Conservation (phyloP, 2,329 filamentous ascomycete species). For the Ascochyta pisi region DNA sequence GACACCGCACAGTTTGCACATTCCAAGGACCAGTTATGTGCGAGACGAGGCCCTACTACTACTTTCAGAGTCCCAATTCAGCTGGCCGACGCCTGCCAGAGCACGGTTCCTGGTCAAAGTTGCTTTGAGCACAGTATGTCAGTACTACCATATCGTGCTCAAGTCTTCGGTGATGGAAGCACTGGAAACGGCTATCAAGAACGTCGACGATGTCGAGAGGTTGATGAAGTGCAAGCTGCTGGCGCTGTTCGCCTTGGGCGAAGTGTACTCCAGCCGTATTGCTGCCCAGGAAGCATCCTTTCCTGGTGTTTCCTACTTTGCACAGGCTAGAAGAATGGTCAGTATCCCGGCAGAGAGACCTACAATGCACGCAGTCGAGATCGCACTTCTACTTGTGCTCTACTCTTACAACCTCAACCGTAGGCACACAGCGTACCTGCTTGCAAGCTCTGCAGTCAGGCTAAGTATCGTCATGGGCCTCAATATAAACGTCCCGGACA, state of each 20-base stretch:
- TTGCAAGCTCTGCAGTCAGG: conserved; percentile 56
- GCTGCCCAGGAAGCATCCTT: conserved; percentile 45
- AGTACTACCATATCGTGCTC: conserved; percentile 54
- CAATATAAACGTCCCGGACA: conserved; percentile 50
- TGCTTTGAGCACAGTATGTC: conserved; percentile 51
- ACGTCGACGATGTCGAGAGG: conserved; percentile 43
- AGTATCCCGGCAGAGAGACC: conserved; percentile 54
- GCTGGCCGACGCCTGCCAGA: conserved; percentile 51
- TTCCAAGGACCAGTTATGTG: conserved; percentile 45
- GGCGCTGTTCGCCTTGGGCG: conserved; percentile 56
- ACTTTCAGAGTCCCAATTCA: conserved; percentile 44
- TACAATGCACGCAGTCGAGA: conserved; percentile 54
- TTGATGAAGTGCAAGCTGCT: conserved; percentile 52
- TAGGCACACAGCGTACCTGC: conserved; percentile 53
- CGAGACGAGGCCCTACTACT: conserved; percentile 42
- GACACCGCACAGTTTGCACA: conserved; percentile 33
- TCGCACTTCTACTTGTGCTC: conserved; percentile 54
- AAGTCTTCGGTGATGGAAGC: conserved; percentile 48
- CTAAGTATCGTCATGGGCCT: conserved; percentile 55
- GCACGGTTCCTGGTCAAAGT: conserved; percentile 51
- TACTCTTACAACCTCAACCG: conserved; percentile 56
- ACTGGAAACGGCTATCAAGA: conserved; percentile 50
- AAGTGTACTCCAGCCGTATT: conserved; percentile 54
- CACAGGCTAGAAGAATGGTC: conserved; percentile 50
- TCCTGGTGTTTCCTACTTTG: conserved; percentile 56